Evolutionary conservation across 768 basidiomycete species (phyloP).

Genomic region (Mycena crocata): DNA sequence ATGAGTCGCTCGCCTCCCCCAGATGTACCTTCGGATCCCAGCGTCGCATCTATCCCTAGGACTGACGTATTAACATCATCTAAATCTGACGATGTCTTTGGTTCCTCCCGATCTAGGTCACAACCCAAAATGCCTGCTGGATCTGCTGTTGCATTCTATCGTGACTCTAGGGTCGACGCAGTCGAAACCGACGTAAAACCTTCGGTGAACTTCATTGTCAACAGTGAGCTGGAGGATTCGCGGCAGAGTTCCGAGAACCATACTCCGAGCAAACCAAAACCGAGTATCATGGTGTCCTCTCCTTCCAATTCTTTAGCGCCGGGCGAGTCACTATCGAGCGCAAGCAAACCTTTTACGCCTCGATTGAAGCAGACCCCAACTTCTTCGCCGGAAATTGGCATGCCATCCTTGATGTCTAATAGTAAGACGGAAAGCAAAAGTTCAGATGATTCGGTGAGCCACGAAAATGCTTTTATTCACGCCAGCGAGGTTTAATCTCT

Average conservation of each 20-base stretch:
- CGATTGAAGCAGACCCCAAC: constrained; percentile 29
- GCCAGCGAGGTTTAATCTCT: constrained; percentile 15
- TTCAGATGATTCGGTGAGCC: constrained; percentile 67
- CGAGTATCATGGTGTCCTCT: constrained; percentile 38
- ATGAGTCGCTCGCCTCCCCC: constrained; percentile 79
- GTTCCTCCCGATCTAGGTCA: constrained; percentile 56
- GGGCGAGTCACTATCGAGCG: constrained; percentile 32
- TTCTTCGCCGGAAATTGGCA: constrained; percentile 35
- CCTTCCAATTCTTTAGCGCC: constrained; percentile 22
- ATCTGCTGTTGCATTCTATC: constrained; percentile 79
- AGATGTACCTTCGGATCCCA: constrained; percentile 50
- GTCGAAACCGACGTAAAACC: constrained; percentile 59
- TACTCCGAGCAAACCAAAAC: constrained; percentile 36
- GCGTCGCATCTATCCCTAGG: constrained; percentile 46
- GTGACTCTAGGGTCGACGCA: constrained; percentile 67
- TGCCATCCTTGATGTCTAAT: constrained; percentile 43
- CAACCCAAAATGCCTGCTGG: constrained; percentile 81
- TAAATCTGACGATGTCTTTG: constrained; percentile 44
- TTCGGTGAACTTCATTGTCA: constrained; percentile 80
- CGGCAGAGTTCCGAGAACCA: constrained; percentile 36
- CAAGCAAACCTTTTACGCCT: constrained; percentile 33
- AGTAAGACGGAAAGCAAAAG: constrained; percentile 61
- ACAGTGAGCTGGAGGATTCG: constrained; percentile 78
- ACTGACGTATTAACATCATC: constrained; percentile 45
- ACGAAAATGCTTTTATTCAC: constrained; percentile 1